Evolutionary conservation across 768 basidiomycete genomes (phyloP).

Genomic region (Leccinum obscurum): DNA sequence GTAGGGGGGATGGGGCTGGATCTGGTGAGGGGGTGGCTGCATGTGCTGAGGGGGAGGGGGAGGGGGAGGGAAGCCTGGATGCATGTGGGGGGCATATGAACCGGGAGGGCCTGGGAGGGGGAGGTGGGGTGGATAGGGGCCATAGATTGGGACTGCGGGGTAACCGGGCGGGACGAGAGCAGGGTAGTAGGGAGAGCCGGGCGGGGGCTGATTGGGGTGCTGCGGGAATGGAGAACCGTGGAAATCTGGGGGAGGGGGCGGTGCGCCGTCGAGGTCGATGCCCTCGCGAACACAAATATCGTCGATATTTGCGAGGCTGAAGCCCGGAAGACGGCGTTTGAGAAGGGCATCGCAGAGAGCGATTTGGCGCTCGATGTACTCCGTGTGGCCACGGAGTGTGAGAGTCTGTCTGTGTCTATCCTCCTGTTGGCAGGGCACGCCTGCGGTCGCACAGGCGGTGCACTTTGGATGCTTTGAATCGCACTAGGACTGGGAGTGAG

Average conservation of each 20-base stretch:
- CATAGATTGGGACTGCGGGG: conserved; percentile 42
- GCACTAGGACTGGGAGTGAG: conserved; percentile 56
- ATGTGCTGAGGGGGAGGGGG: conserved; percentile 41
- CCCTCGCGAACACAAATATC: conserved; percentile 65
- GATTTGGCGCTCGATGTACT: conserved; percentile 79
- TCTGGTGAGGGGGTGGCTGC: conserved; percentile 39
- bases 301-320: conserved; percentile 66
- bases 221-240: conserved; percentile 37
- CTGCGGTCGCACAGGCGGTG: conserved; percentile 80
- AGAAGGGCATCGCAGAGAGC: conserved; percentile 77
- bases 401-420: conserved; percentile 86
- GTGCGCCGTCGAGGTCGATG: conserved; percentile 45
- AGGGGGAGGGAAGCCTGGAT: conserved; percentile 59
- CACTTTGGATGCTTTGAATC: conserved; percentile 89
- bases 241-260: conserved; percentile 30
- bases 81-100: conserved; percentile 57
- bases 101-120: conserved; percentile 42
- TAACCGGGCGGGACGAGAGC: conserved; percentile 46
- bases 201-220: conserved; percentile 26
- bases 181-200: conserved; percentile 33
- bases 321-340: conserved; percentile 68
- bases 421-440: conserved; percentile 81
- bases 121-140: conserved; percentile 44
- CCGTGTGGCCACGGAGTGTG: conserved; percentile 81
- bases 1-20: conserved; percentile 30